These are phyloP conservation scores for Zopfochytrium polystomum DNA, from an alignment of 371 early-diverging fungal genomes.

Conservation along the genomic window DNA sequence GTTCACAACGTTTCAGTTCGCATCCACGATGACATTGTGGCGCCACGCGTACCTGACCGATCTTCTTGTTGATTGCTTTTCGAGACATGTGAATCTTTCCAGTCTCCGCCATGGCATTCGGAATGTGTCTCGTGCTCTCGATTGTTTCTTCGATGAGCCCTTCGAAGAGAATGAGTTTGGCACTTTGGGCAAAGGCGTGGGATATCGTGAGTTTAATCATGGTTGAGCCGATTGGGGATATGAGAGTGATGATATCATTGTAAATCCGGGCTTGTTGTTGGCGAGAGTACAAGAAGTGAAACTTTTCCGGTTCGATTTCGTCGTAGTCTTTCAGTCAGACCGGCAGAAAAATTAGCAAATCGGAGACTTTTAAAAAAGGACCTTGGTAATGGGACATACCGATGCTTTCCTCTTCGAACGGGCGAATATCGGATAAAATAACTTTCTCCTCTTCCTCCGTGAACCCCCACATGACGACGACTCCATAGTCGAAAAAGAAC, in stretches of 20 bases:
- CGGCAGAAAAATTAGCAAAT: background rate
- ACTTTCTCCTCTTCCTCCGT: conserved; percentile 76
- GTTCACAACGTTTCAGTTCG: conserved; percentile 7
- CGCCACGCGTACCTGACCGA: conserved; percentile 67
- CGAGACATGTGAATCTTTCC: conserved; percentile 56
- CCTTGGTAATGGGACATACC: conserved; percentile 35
- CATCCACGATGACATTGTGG: conserved; percentile 82
- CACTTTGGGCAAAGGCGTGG: conserved; percentile 53
- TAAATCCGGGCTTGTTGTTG: conserved; percentile 68
- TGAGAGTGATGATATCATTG: conserved; percentile 57
- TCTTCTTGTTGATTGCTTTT: conserved; percentile 76
- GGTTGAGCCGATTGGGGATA: conserved; percentile 72
- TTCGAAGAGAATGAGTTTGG: conserved; percentile 54
- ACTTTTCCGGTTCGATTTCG: conserved; percentile 87
- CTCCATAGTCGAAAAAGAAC: conserved; percentile 85
- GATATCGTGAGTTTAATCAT: conserved; percentile 53
- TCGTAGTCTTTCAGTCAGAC: conserved; percentile 46
- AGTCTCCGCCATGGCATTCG: conserved; percentile 43
- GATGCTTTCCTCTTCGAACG: conserved; percentile 65
- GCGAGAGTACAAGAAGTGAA: conserved; percentile 75
- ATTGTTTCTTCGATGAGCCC: conserved; percentile 51
- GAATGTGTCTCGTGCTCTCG: conserved; percentile 46
- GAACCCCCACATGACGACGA: conserved; percentile 94
- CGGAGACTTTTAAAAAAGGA: no score
- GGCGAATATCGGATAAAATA: conserved; percentile 61